Conservation (phyloP, 306 rosid species). For the Fragaria nilgerrensis region DNA sequence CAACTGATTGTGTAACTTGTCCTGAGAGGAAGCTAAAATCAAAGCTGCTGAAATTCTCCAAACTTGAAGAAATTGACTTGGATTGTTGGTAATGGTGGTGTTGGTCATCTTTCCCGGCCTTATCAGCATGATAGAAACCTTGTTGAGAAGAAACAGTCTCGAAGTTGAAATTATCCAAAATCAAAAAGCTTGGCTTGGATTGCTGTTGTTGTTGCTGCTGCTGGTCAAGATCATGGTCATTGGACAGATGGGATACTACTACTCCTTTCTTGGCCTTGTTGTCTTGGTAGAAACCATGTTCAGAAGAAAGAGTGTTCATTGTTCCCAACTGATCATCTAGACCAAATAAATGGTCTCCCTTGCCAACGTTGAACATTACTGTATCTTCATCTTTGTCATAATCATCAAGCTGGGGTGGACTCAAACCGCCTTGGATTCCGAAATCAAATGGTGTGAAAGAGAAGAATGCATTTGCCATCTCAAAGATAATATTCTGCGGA, state of each 20-base stretch:
- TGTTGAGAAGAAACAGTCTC: conserved; percentile 13
- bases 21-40: conserved; percentile 19
- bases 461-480: conserved; percentile 39
- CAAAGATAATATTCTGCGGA: not conserved
- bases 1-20: conserved; percentile 17
- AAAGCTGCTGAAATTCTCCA: conserved; percentile 35
- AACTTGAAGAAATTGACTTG: conserved; percentile 17
- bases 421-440: conserved; percentile 28
- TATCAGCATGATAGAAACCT: conserved; percentile 4
- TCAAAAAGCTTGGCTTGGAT: conserved; percentile 19
- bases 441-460: conserved; percentile 37
- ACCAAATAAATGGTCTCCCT: conserved; percentile 21
- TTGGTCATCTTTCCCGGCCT: conserved; percentile 17
- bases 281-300: conserved; percentile 14
- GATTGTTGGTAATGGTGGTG: conserved; percentile 16
- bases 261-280: conserved; percentile 4
- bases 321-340: conserved; percentile 24
- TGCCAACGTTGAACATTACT: not conserved
- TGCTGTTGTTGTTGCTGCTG: conserved; percentile 29
- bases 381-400: conserved; percentile 12
- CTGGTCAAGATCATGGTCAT: not conserved
- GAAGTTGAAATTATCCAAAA: conserved; percentile 37
- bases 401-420: conserved; percentile 28
- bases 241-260: conserved; percentile 13
- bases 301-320: conserved; percentile 20